Conservation (phyloP, 2,329 filamentous ascomycete genomes). For the Triangularia verruculosa region DNA sequence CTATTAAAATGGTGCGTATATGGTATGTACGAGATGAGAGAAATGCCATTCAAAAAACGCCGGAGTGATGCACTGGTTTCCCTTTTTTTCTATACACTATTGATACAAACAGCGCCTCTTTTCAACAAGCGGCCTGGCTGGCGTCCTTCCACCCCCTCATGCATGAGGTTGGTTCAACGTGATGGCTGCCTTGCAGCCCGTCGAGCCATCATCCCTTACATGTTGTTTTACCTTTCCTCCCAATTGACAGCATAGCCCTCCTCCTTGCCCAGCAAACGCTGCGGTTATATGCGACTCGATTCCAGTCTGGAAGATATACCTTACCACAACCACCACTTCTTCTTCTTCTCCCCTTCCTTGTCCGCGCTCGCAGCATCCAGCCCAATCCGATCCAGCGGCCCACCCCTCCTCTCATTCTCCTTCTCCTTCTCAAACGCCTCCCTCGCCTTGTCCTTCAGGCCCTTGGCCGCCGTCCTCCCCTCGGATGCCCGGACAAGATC, state of each 20-base stretch:
- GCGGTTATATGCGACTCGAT: neutral
- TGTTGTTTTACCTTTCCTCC: neutral
- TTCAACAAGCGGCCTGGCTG: neutral
- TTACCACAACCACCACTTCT: slow-evolving; percentile 51
- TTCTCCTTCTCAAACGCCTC: slow-evolving; percentile 48
- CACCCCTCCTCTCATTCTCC: slow-evolving; percentile 49
- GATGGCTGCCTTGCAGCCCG: neutral
- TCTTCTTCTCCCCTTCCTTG: slow-evolving; percentile 37
- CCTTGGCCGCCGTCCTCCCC: slow-evolving; percentile 27
- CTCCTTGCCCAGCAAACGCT: neutral
- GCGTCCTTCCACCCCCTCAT: neutral
- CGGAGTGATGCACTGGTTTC: neutral
- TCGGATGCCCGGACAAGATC: slow-evolving; percentile 34
- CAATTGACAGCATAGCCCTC: neutral
- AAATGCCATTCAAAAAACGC: neutral
- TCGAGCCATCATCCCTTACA: neutral
- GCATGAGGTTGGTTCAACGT: neutral
- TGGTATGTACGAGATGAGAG: neutral
- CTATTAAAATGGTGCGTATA: neutral
- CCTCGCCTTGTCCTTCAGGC: slow-evolving; percentile 40
- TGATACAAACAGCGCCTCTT: neutral
- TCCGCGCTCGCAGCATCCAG: too few relatives aligned
- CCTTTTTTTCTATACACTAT: neutral
- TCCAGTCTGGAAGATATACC: neutral
- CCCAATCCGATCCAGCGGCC: slow-evolving; percentile 50